These are phyloP conservation scores for Tritrichomonas foetus DNA, from an alignment of 208 protist genomes.

Conservation along the genomic window DNA sequence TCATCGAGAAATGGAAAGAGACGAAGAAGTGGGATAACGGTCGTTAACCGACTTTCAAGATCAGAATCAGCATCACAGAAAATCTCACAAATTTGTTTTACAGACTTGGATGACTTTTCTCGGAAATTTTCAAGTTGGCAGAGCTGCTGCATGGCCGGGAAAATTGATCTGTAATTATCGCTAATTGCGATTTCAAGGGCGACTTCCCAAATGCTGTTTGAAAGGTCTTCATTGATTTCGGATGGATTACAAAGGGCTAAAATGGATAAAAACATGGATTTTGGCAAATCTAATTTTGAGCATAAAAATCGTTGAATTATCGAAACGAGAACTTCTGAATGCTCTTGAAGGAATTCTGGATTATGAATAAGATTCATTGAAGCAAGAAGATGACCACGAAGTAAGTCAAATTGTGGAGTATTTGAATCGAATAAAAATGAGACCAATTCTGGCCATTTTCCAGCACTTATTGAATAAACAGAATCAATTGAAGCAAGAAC, in stretches of 20 bases:
- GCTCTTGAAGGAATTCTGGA: neutral
- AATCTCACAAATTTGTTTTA: neutral
- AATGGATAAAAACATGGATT: neutral
- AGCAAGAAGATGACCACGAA: neutral
- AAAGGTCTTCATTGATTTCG: neutral
- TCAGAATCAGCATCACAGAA: neutral
- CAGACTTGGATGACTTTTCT: neutral
- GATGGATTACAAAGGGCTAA: neutral
- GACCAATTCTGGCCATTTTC: neutral
- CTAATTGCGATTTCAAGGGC: neutral
- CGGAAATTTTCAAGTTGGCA: neutral
- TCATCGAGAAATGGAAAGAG: neutral
- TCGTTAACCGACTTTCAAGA: neutral
- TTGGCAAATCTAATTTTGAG: neutral
- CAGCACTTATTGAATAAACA: neutral
- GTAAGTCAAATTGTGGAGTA: neutral
- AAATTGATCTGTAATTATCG: neutral
- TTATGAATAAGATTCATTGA: neutral
- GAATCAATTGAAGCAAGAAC: neutral
- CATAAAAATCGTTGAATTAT: neutral
- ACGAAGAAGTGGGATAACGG: neutral
- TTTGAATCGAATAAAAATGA: neutral
- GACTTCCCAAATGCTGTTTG: neutral
- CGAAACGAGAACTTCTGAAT: neutral
- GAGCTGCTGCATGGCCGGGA: neutral